Conservation (phyloP, 805 yeast genomes). For the Saccharomyces cerevisiae region DNA sequence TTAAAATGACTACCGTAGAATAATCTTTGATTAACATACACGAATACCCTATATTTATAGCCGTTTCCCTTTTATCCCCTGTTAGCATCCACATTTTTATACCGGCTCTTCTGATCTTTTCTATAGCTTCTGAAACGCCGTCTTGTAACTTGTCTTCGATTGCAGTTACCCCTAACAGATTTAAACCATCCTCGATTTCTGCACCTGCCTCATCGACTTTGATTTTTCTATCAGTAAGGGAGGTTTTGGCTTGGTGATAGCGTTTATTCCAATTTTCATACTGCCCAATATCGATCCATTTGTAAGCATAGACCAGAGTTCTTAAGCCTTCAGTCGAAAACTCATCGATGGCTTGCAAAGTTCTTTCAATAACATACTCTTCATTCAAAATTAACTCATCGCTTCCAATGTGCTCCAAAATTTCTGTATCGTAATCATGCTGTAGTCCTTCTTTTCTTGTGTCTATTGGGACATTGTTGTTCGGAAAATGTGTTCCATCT, state of each 20-base stretch:
- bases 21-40: constrained; percentile 89
- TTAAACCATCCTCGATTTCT: constrained; percentile 58
- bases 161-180: constrained; percentile 85
- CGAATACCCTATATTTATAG: constrained; percentile 92
- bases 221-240: constrained; percentile 56
- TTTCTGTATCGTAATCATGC: constrained; percentile 4
- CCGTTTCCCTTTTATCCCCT: constrained; percentile 97
- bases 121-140: constrained; percentile 95
- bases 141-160: constrained; percentile 93
- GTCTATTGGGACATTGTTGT: not conserved
- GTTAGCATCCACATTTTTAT: constrained; percentile 97
- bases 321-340: constrained; percentile 93
- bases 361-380: constrained; percentile 69
- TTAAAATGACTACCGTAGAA: constrained; percentile 74
- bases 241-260: constrained; percentile 69
- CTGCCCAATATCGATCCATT: constrained; percentile 52
- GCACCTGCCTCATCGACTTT: constrained; percentile 69
- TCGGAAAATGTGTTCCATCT: not conserved
- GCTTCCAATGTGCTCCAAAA: constrained; percentile 36
- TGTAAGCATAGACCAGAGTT: constrained; percentile 76
- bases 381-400: constrained; percentile 62
- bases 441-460: not conserved
- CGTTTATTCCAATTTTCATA: constrained; percentile 60
- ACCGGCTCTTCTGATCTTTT: constrained; percentile 84
- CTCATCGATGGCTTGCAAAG: constrained; percentile 85